A percentile compares a stretch with the other conserved stretches of the same genome.
Evolutionary conservation across 768 basidiomycete species (phyloP).

Genomic region (Suillus cothurnatus): DNA sequence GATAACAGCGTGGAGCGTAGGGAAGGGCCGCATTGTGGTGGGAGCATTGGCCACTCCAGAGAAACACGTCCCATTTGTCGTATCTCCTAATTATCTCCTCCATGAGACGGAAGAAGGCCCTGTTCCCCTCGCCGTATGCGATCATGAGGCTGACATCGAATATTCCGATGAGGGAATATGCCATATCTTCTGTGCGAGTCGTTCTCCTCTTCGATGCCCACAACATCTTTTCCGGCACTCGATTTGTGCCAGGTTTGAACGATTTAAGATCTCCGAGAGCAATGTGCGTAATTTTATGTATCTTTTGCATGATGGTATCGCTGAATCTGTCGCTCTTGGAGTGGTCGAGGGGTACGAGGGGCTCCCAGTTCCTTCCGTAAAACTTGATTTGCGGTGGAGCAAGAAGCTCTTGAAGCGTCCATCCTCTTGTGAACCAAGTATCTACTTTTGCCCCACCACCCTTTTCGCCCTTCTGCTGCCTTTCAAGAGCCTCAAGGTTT

Average conservation of each 20-base stretch:
- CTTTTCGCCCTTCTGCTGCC: background rate
- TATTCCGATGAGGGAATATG: slow-evolving; percentile 22
- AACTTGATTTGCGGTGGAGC: slow-evolving; percentile 21
- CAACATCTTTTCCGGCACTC: slow-evolving; percentile 12
- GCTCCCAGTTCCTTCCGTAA: slow-evolving; percentile 17
- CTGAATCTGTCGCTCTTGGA: slow-evolving; percentile 9
- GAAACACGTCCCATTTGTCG: slow-evolving; percentile 15
- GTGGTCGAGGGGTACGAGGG: slow-evolving; percentile 8
- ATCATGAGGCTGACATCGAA: slow-evolving; percentile 19
- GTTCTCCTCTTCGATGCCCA: slow-evolving; percentile 24
- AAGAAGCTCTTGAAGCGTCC: slow-evolving; percentile 18
- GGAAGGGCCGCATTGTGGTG: slow-evolving; percentile 11
- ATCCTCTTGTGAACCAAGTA: slow-evolving; percentile 22
- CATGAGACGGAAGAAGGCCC: slow-evolving; percentile 19
- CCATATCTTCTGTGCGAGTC: slow-evolving; percentile 21
- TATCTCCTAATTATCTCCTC: slow-evolving; percentile 15
- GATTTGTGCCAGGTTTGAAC: slow-evolving; percentile 10
- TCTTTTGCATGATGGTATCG: slow-evolving; percentile 7
- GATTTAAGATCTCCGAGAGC: slow-evolving; percentile 8
- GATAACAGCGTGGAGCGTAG: slow-evolving; percentile 12
- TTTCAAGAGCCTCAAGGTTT: slow-evolving; percentile 6
- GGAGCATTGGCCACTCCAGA: slow-evolving; percentile 13
- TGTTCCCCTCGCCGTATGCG: slow-evolving; percentile 20
- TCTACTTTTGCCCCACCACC: background rate
- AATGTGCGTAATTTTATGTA: slow-evolving; percentile 11